A percentile compares a stretch with the other conserved stretches of the same genome.
Conservation (phyloP, 306 rosid species). For the Pyrus betulifolia region DNA sequence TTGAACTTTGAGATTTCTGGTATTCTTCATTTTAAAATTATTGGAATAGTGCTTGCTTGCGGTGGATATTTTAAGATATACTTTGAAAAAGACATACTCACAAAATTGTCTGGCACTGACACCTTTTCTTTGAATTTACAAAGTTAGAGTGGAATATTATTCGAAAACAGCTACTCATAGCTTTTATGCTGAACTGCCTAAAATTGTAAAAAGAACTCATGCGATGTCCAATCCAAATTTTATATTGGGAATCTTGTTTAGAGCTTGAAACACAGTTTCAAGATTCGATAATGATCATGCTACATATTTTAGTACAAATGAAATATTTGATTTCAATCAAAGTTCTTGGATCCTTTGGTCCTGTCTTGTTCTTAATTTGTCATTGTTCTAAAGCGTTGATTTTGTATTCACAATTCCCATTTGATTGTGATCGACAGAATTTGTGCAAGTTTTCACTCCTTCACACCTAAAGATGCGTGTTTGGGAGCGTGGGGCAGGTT, state of each 20-base stretch:
- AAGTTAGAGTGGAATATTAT: not conserved
- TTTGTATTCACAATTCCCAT: not conserved
- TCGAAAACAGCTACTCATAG: not conserved
- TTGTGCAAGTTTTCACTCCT: constrained; percentile 72
- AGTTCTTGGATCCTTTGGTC: not conserved
- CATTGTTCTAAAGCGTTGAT: not conserved
- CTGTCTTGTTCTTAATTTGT: not conserved
- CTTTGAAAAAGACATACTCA: not conserved
- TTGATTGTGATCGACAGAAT: constrained; percentile 50
- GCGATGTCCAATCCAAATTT: not conserved
- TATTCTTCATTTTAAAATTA: not conserved
- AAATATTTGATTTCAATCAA: not conserved
- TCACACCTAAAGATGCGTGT: constrained; percentile 92
- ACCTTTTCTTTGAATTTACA: not conserved
- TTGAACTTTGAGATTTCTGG: not conserved
- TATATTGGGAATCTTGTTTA: not conserved
- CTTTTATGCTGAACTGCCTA: not conserved
- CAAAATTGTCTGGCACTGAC: not conserved
- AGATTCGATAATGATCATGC: not conserved
- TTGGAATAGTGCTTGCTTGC: not conserved
- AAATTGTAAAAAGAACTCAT: not conserved
- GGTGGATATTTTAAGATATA: not conserved
- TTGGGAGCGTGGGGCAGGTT: constrained; percentile 99
- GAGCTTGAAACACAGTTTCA: not conserved
- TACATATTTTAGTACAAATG: not conserved